Conservation (phyloP, 2,329 filamentous ascomycete species). For the Grosmannia huntii region DNA sequence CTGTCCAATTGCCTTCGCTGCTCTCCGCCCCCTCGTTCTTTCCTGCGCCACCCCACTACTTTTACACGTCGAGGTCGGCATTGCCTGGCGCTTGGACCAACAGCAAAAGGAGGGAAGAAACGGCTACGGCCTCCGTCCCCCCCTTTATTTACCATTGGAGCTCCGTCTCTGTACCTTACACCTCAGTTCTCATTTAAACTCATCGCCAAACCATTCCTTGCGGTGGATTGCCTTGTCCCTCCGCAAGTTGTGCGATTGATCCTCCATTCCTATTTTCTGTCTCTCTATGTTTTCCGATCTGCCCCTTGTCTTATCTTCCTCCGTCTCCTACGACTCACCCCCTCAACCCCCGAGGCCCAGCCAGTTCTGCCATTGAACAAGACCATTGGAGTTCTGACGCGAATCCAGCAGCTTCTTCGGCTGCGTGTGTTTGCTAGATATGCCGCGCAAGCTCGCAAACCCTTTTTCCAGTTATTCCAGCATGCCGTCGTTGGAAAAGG, state of each 20-base stretch:
- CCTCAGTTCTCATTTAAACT: background rate
- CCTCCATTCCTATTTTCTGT: background rate
- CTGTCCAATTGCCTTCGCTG: background rate
- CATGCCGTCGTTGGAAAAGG: slow-evolving; percentile 35
- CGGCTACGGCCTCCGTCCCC: background rate
- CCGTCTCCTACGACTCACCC: slow-evolving; percentile 1
- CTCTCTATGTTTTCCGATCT: background rate
- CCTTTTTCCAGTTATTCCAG: slow-evolving; percentile 39
- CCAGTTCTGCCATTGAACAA: background rate
- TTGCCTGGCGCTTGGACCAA: background rate
- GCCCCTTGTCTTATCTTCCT: background rate
- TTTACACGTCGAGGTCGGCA: background rate
- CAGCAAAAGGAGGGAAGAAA: background rate
- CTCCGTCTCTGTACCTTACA: background rate
- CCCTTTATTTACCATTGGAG: background rate
- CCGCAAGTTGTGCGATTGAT: background rate
- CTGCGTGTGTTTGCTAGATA: slow-evolving; percentile 19
- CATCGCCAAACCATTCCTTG: background rate
- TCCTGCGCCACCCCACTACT: background rate
- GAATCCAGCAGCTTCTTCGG: background rate
- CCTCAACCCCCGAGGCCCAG: background rate
- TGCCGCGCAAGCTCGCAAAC: slow-evolving; percentile 47
- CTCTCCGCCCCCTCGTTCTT: background rate
- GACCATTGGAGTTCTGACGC: background rate
- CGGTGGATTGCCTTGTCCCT: background rate